Evolutionary conservation across 257 asterid species (phyloP), one percentile per base, ranked within the genome.

Genomic region (Striga asiatica): DNA sequence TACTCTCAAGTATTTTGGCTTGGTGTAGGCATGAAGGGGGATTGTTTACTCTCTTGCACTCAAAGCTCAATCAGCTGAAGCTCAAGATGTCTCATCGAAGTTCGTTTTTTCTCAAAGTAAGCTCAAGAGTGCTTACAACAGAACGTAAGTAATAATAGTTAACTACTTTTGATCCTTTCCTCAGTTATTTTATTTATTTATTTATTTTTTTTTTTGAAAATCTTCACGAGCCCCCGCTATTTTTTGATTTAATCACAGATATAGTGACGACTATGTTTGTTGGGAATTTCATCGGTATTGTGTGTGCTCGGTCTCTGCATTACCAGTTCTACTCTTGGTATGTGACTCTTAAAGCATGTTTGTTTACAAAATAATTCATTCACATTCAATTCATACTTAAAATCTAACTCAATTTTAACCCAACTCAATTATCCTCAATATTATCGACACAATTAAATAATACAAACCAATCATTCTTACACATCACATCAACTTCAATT

Each of bases 301-400:
- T 86, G 32, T 86, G 83, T 81, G 96, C 98, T 24, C 80, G 94
- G 35, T 89, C 98, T 68, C 82, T 89, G 71, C 98, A 86, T 57
- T 89, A 86, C 75, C 98, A 86, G 74, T 89, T 86, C 69, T 86
- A 83, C 67, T 81, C 98, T 68, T 89, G 98, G 98, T 86, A 61
- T 41, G 69, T 55, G 27, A 35, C 38, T 54, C 20, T 35, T 13
- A 25, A 46, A 13, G 13, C 2, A n/a, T 13, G 5, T 12, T 39
- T 39, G 13, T n/a, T 37, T 13, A 12, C 13, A 12, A 12, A 10
- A 39, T n/a, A 2, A 39, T n/a, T n/a, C 20, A 12, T 11, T 3
- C 6, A 16, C 22, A 17, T 46, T 2, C 20, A 41, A 3, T 13
- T 3, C 16, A 41, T 14, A 9, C n/a, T 41, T 0, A 4, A 45